Percentiles rank a stretch among this genome's conserved stretches.
These are phyloP conservation scores for Arthrinium puccinioides DNA, from an alignment of 2,329 filamentous ascomycete genomes.

Conservation along the genomic window DNA sequence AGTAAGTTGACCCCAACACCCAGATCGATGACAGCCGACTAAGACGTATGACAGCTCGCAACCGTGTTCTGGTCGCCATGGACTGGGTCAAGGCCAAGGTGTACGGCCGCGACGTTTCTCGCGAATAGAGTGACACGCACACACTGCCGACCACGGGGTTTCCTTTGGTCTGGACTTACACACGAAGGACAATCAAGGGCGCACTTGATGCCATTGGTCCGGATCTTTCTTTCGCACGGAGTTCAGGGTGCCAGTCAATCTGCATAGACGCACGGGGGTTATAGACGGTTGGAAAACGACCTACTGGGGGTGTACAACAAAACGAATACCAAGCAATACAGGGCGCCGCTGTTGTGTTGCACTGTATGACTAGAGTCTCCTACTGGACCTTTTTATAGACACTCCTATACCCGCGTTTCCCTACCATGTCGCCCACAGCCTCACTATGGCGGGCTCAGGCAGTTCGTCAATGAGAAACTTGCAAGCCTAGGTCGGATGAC, in stretches of 20 bases:
- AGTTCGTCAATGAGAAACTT: too few relatives aligned
- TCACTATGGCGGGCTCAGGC: too few relatives aligned
- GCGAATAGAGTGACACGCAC: constrained; percentile 50
- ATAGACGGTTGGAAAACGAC: constrained; percentile 7
- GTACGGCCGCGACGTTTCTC: constrained; percentile 90
- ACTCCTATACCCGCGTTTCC: too few relatives aligned
- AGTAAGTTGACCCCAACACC: constrained; percentile 66
- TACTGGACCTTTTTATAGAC: too few relatives aligned
- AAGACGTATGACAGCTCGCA: constrained; percentile 57
- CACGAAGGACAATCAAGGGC: constrained; percentile 3
- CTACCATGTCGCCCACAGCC: too few relatives aligned
- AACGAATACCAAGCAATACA: too few relatives aligned
- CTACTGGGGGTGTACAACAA: too few relatives aligned
- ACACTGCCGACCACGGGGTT: constrained; percentile 1
- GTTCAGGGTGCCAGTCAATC: constrained; percentile 4
- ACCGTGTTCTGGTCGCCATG: constrained; percentile 83
- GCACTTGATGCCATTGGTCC: constrained; percentile 4
- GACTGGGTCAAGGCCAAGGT: constrained; percentile 97
- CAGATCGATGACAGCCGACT: constrained; percentile 5
- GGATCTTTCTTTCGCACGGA: constrained; percentile 3
- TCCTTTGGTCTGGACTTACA: constrained; percentile 1
- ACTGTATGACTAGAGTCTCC: too few relatives aligned
- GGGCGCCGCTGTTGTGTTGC: too few relatives aligned
- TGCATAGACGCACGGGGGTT: constrained; percentile 5
- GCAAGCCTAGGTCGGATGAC: too few relatives aligned